Evolutionary conservation across 805 yeast genomes (phyloP), one percentile per base, ranked within the genome.

Genomic region (Candida berthetii): DNA sequence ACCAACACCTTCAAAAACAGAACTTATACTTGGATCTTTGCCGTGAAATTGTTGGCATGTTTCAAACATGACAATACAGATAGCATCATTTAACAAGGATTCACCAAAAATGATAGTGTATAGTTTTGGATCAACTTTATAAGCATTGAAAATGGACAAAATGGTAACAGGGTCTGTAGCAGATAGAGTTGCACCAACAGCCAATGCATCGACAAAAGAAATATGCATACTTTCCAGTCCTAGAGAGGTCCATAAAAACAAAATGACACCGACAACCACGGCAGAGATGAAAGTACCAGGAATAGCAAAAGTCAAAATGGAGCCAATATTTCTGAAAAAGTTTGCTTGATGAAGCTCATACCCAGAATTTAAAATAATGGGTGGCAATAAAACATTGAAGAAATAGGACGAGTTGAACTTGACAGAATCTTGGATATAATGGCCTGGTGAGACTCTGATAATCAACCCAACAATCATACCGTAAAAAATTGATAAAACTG

Each of bases 131-230:
- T 93, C 99, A 29, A 93, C 99, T 64, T 91, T 90, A 66, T 93
- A 93, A 13, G 98, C 93, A 59, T 91, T 93, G 72, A 93, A 93
- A 45, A 93, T 93, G 13, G 98, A 89, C 51, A 93, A 67, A 55
- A 93, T 91, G 1, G 99, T 93, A 25, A 93, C 97, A 1, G 99
- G 99, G 62, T 93, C 99, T 2, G 99, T 93, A 17, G 99, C 99
- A 3, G 96, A 87, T 35, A 93, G 73, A 0, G 99, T 91, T 3
- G 99, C 99, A 19, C 99, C 99, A 15, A 93, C 96, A 0, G 96
- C 91, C 42, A 93, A 71, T 0, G 98, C 96, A 61, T 91, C 97
- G n/a, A 93, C 96, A 65, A 91, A 89, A 39, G 96, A 91, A 42
- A 93, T 78, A 47, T 80, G 68, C 32, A 93, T 78, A 34, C 91